Evolutionary conservation across 441 rosid species (phyloP), one percentile per base, ranked within the genome.

Genomic region (Pelargonium citronellum): DNA sequence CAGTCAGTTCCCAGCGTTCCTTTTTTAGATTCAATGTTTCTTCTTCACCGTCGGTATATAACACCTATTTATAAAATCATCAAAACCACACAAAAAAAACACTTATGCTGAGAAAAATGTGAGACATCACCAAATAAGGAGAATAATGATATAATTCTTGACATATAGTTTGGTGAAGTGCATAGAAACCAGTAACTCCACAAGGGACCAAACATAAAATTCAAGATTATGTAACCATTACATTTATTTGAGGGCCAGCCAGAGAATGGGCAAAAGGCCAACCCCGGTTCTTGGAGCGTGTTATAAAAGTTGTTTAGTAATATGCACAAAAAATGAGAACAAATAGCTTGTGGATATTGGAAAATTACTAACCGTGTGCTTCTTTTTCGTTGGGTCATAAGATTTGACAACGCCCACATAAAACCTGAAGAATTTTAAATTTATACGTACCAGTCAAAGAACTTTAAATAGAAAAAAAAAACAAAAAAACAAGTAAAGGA

Each of bases 31-130:
- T 78, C 68, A 90, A 73, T 15, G 2, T 62, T 81, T 93, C 98
- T 67, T 75, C 69, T 4, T 86, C 91, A 3, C 96, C 97, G 62
- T 91, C 97, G 16, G 73, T 64, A 53, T 91, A 93, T 64, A 84
- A 44, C 2, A 93, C 80, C 98, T 91, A 69, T 16, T 71, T 34
- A 68, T 70, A 37, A 79, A 68, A 64, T 58, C 69, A 66, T 19
- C 41, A 78, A 78, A 61, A 61, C 16, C 34, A 65, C 17, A 66
- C 37, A 17, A 51, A 73, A 22, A 57, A 46, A 15, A 27, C 2
- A 30, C 4, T n/a, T 10, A 63, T 62, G 63, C 73, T 41, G 65
- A 41, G 43, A 66, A 58, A 20, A n/a, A 57, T 24, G 67, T 46
- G 58, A 64, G 19, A 8, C n/a, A 16, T 58, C 73, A 68, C 3